Conservation (phyloP, 140 eudicot species). For the Ambrosia hybrid region DNA sequence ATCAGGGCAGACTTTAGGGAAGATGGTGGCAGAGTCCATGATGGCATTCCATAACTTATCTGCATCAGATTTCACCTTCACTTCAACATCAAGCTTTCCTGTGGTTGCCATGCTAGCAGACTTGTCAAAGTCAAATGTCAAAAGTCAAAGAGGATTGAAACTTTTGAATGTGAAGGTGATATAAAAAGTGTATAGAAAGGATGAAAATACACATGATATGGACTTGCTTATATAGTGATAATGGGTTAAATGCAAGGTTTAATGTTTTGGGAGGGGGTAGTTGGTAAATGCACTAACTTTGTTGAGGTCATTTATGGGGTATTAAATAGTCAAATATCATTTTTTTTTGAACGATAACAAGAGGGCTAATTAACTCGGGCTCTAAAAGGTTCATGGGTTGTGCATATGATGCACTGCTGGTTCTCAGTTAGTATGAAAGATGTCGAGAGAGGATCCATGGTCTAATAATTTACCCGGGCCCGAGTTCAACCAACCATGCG, state of each 20-base stretch:
- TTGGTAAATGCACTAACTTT: conserved; percentile 33
- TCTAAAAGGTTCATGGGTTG: background rate
- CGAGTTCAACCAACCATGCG: background rate
- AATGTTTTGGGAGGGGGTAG: conserved; percentile 19
- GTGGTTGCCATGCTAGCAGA: conserved; percentile 23
- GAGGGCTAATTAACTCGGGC: background rate
- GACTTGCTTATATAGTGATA: conserved; percentile 29
- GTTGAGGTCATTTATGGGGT: conserved; percentile 24
- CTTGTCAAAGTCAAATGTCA: conserved; percentile 27
- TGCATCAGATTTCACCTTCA: conserved; percentile 63
- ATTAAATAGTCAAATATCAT: conserved; percentile 10
- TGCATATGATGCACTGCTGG: background rate
- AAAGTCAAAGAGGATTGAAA: conserved; percentile 24
- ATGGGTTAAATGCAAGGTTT: conserved; percentile 27
- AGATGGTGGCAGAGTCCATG: conserved; percentile 51
- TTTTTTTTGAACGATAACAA: too few species aligned
- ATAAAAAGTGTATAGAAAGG: conserved; percentile 3
- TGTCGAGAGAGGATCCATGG: too few species aligned
- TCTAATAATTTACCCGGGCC: background rate
- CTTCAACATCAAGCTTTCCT: conserved; percentile 73
- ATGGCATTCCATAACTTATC: conserved; percentile 60
- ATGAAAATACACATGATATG: conserved; percentile 28
- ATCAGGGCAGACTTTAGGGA: conserved; percentile 73
- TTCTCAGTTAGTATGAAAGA: too few species aligned
- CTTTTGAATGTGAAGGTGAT: background rate